Base-by-base conservation (phyloP, 306 rosid genomes). In the Dicorynia guianensis region DNA sequence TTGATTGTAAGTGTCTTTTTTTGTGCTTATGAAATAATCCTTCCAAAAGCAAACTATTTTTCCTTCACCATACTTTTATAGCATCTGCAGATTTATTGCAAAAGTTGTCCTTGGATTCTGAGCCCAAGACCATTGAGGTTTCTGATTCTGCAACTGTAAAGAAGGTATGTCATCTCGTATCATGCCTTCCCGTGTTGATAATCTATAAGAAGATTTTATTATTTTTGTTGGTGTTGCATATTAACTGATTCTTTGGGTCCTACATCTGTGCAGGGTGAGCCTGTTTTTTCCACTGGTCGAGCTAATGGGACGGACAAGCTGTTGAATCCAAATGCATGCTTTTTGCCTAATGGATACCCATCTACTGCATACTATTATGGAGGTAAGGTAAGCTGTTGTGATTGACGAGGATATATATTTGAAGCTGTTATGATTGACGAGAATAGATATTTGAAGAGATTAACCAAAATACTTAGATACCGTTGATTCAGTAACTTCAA, bases 351-450 rank as follows among this genome's bases (percentile, higher is more conserved):
- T 59, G 85, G 79, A 19, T 80, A 80, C 56, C 64, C 82, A 4
- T 69, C 85, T 35, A 19, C 82, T 65, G 42, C 83, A 10, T 83
- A 83, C 46, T 86, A 75, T 83, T 86, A 77, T 74, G 87, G 85
- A 86, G 90, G 90, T 86, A 86, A 83, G 87, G 82, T 83, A 80
- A 83, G 85, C 72, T 76, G 47, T 44, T 53, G 11, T 52, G 52
- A 8, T 11, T 54, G 62, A 11, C 6, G 20, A 60, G 67, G 60
- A 33, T 48, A 46, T 13, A 30, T 11, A 19, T 15, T 8, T 30
- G 57, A 11, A 15, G 35, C 72, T 76, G 47, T 44, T 53, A n/a
- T 52, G 52, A 8, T 11, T 54, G 62, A 11, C 6, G 20, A 60
- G 67, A 54, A 33, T 48, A 46, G 15, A 30, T 11, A 19, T 15